These are phyloP conservation scores for Phytopythium boreale DNA, from an alignment of 352 stramenopile species.

Conservation along the genomic window DNA sequence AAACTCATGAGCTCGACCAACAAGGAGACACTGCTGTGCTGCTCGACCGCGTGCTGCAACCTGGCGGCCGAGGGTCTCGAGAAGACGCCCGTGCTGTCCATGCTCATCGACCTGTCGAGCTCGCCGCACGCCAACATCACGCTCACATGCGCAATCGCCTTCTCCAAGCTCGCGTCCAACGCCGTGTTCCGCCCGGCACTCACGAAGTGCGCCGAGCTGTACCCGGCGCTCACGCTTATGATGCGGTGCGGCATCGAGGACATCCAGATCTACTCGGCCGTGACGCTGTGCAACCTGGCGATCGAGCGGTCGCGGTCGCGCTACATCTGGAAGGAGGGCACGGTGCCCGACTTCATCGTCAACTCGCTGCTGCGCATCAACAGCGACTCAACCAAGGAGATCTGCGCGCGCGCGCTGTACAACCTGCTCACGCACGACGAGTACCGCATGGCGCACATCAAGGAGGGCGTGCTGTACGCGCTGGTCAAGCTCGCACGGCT, in stretches of 20 bases:
- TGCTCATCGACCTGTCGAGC: constrained; percentile 77
- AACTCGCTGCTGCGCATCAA: constrained; percentile 89
- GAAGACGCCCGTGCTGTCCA: constrained; percentile 65
- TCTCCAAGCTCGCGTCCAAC: constrained; percentile 70
- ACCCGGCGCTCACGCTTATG: constrained; percentile 79
- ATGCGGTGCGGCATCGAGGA: constrained; percentile 87
- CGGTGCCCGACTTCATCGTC: constrained; percentile 86
- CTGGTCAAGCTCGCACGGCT: constrained; percentile 83
- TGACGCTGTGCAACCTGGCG: constrained; percentile 81
- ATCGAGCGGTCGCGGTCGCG: constrained; percentile 61
- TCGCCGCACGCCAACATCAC: constrained; percentile 62
- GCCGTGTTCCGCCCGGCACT: constrained; percentile 48
- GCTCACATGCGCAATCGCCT: constrained; percentile 74
- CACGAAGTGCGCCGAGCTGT: constrained; percentile 67
- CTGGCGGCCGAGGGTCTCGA: constrained; percentile 63
- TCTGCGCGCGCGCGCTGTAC: constrained; percentile 81
- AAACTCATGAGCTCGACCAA: constrained; percentile 61
- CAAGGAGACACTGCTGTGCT: constrained; percentile 69
- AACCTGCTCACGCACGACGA: constrained; percentile 86
- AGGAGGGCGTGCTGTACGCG: constrained; percentile 85
- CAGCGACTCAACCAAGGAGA: constrained; percentile 86
- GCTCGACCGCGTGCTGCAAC: constrained; percentile 75
- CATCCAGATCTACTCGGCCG: constrained; percentile 89
- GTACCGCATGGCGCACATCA: constrained; percentile 75
- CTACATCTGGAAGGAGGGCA: constrained; percentile 85